These are phyloP conservation scores for Hymenotorrendiella dingleyae DNA, from an alignment of 2,329 filamentous ascomycete genomes.

Conservation along the genomic window DNA sequence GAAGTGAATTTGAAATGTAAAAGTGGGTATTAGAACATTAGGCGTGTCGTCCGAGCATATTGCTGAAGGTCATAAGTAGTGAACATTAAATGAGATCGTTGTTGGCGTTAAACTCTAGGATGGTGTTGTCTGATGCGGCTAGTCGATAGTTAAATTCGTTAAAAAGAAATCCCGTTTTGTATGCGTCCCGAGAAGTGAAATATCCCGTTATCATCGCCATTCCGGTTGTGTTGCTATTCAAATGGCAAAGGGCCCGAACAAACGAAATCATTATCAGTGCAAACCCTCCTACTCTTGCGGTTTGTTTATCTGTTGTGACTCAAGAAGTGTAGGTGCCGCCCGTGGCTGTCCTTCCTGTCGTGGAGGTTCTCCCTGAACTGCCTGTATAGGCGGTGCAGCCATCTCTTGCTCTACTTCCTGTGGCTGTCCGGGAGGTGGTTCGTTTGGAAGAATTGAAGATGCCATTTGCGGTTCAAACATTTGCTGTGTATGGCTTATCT, in stretches of 20 bases:
- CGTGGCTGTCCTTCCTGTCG: too few species aligned
- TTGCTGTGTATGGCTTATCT: conserved; percentile 2
- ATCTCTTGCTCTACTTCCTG: background rate
- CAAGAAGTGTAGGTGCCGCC: background rate
- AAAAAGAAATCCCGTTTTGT: conserved; percentile 10
- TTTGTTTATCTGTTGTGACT: background rate
- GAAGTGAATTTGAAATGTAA: conserved; percentile 6
- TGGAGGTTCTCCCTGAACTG: background rate
- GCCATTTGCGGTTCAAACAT: background rate
- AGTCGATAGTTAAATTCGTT: conserved; percentile 11
- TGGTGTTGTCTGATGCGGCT: conserved; percentile 11
- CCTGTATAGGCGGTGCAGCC: background rate
- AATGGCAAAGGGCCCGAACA: background rate
- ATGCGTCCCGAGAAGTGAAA: conserved; percentile 3
- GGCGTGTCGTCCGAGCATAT: conserved; percentile 16
- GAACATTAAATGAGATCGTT: conserved; percentile 14
- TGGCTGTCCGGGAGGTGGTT: conserved; percentile 2
- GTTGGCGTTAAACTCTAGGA: conserved; percentile 19
- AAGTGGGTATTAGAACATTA: conserved; percentile 15
- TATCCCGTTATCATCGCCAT: background rate
- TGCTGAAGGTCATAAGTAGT: conserved; percentile 3
- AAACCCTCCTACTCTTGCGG: background rate
- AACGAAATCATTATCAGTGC: background rate
- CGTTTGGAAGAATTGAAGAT: background rate
- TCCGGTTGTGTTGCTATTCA: conserved; percentile 5